Base-by-base conservation (phyloP, 306 rosid genomes). In the Prunus padus region DNA sequence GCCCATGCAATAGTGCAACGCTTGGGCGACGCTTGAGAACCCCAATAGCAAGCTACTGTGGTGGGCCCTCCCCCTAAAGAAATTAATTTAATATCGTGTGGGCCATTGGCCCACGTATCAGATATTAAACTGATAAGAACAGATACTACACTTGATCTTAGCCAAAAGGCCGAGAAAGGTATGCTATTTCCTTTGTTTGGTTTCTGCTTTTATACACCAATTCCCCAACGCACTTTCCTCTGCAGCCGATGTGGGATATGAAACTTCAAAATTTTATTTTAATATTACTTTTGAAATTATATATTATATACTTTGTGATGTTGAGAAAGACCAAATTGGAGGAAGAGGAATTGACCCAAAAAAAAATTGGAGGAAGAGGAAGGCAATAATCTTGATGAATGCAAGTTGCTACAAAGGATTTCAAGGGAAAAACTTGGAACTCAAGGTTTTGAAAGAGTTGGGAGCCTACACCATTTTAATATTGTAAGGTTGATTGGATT, bases 371-470 rank as follows among this genome's bases (percentile, higher is more conserved):
- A 37, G 42, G 42, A 37, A 7, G 42, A 1, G 42, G 42, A 37
- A n/a, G n/a, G n/a, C n/a, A n/a, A n/a, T n/a, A n/a, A n/a, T n/a
- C n/a, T n/a, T n/a, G 72, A 31, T 2, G 42, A 37, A 37, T 75
- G 54, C 33, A 50, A 52, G 46, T 15, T 13, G 72, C 65, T 7
- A 75, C 79, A 16, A 65, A 52, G 51, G 65, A 65, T 75, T 75
- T 65, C 47, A 52, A 40, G 23, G 72, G 42, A 75, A 22, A 15
- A 60, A 10, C 79, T 75, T 10, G 66, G 79, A 2, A 22, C 26
- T 11, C 72, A 65, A 5, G 79, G 79, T n/a, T 65, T 65, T 52
- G 79, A 72, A 20, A 37, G 42, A 37, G 42, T 37, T 51, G 80
- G 74, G 2, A 75, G 55, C 54, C 23, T 75, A 30, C 64, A 75